Percentiles rank a stretch among this genome's conserved stretches.
phyloP scores from a whole-genome alignment of 257 asterid species.

The Mitragyna speciosa region DNA sequence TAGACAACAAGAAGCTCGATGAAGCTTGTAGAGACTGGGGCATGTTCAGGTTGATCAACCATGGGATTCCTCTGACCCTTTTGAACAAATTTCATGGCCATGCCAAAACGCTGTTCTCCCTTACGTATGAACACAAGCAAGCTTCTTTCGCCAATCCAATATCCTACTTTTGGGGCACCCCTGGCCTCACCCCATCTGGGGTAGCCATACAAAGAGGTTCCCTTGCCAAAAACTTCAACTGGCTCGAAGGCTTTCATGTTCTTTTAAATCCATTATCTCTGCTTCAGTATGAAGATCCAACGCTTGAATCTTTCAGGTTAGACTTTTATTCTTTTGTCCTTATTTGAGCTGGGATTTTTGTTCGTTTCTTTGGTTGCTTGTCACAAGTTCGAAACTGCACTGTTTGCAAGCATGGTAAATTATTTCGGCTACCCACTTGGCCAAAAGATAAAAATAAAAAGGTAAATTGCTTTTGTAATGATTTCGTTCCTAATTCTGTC shows the following conservation, averaged over 20 bases:
- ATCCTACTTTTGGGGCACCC: slow-evolving; percentile 83
- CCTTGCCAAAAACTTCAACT: slow-evolving; percentile 32
- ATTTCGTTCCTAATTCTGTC: not conserved
- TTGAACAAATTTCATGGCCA: slow-evolving; percentile 43
- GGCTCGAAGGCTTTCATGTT: slow-evolving; percentile 82
- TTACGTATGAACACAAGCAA: slow-evolving; percentile 52
- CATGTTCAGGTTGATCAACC: slow-evolving; percentile 74
- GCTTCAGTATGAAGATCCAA: slow-evolving; percentile 38
- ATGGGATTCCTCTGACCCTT: slow-evolving; percentile 58
- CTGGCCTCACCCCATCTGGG: slow-evolving; percentile 44
- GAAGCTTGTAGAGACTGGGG: slow-evolving; percentile 77
- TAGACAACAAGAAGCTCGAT: slow-evolving; percentile 31
- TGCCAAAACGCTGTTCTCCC: slow-evolving; percentile 45
- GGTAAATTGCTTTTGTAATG: not conserved
- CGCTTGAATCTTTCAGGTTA: slow-evolving; percentile 67
- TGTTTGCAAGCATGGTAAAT: not conserved
- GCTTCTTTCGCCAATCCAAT: slow-evolving; percentile 37
- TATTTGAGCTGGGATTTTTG: not conserved
- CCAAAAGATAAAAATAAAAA: too few species aligned
- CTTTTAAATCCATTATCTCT: slow-evolving; percentile 35
- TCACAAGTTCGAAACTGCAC: not conserved
- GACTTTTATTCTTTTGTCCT: not conserved
- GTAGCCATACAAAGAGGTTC: slow-evolving; percentile 33
- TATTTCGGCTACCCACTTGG: not conserved
- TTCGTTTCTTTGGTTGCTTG: not conserved